These are phyloP conservation scores for Fusarium irregulare DNA, from an alignment of 2,329 filamentous ascomycete species.

Conservation along the genomic window DNA sequence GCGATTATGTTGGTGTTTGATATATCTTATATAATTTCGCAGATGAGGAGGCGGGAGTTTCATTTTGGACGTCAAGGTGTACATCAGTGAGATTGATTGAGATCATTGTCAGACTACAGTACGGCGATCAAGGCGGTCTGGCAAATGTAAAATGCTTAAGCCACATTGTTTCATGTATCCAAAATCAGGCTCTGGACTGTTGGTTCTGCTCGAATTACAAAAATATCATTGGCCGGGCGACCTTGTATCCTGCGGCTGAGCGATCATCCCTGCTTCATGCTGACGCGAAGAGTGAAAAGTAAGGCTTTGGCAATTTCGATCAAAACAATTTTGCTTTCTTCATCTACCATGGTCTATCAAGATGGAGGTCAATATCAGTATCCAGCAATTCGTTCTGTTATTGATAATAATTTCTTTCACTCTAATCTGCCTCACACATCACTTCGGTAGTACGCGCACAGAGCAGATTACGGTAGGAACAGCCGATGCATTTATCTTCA, in stretches of 20 bases:
- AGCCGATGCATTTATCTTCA: accelerated
- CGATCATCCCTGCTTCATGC: not conserved
- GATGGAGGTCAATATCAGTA: not conserved
- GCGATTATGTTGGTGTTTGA: not conserved
- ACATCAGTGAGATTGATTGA: not conserved
- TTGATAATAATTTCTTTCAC: accelerated
- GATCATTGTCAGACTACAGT: accelerated
- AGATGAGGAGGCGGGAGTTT: not conserved
- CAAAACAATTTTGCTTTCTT: not conserved
- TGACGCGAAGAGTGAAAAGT: not conserved
- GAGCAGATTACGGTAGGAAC: not conserved
- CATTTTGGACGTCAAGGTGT: not conserved
- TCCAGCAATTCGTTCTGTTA: no score
- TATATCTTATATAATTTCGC: no score
- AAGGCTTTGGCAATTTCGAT: not conserved
- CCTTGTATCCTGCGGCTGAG: not conserved
- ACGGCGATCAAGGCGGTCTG: no score
- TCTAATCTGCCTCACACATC: not conserved
- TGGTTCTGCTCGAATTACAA: not conserved
- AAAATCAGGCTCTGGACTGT: not conserved
- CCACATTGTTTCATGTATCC: not conserved
- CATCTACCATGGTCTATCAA: not conserved
- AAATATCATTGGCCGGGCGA: not conserved
- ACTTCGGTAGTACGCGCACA: accelerated
- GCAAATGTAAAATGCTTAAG: not conserved